Evolutionary conservation across 768 basidiomycete species (phyloP), one percentile per base, ranked within the genome.

Genomic region (Calocybe cyanea): DNA sequence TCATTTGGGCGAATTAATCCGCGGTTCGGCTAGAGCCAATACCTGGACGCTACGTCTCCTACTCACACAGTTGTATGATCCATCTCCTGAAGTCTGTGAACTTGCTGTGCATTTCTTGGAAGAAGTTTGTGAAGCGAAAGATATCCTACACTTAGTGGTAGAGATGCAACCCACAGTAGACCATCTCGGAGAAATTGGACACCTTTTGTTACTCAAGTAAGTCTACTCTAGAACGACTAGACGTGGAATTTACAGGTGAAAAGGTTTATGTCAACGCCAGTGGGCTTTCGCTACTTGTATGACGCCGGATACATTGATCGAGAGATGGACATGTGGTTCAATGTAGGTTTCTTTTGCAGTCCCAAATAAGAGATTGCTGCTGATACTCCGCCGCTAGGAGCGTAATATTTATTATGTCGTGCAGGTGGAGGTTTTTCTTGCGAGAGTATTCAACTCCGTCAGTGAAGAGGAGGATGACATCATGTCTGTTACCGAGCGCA

Each of bases 321-420:
- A 37, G 93, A 97, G 63, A 89, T 99, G 78, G 92, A 98, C 51
- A 78, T 82, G 53, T 99, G 96, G 96, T 91, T 95, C 58, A 83
- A 92, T 62, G 95, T 94, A 58, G 56, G 86, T 60, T 10, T 11
- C 35, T 8, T 19, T 19, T 21, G 21, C 19, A 18, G 13, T 28
- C 15, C 34, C 7, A 35, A 7, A 1, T 19, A 11, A 24, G 11
- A 15, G 37, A 21, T 30, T n/a, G 36, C 4, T 6, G 34, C 23
- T 18, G 15, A n/a, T 15, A 23, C 14, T 31, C 43, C 52, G 46
- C 11, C 5, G 25, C 25, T 56, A 97, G 95, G 91, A 92, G 62
- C 88, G 92, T 23, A 99, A 99, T 56, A 74, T 89, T 2, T 82
- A 86, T 42, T 99, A 98, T 60, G 92, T 93, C 6, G 84, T 98